Conservation (phyloP, 2,329 filamentous ascomycete genomes). For the Zymoseptoria tritici region DNA sequence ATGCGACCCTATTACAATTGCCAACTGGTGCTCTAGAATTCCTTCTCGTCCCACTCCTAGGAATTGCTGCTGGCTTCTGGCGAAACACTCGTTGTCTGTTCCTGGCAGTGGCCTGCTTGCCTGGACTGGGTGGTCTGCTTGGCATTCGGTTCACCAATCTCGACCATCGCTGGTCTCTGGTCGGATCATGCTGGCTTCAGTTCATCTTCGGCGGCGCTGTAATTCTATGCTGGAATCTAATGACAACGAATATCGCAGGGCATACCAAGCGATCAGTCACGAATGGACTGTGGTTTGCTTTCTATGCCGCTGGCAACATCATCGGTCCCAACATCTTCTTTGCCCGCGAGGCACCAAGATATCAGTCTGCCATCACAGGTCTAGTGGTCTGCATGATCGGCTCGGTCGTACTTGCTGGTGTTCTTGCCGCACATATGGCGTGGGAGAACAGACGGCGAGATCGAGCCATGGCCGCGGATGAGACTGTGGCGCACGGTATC, state of each 20-base stretch:
- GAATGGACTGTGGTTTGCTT: slow-evolving; percentile 57
- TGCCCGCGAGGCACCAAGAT: slow-evolving; percentile 49
- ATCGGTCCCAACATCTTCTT: slow-evolving; percentile 57
- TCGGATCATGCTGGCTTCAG: slow-evolving; percentile 17
- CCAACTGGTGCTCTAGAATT: slow-evolving; percentile 27
- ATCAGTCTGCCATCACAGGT: slow-evolving; percentile 41
- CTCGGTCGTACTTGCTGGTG: background rate
- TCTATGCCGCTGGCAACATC: slow-evolving; percentile 55
- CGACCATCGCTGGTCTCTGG: slow-evolving; percentile 12
- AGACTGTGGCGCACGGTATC: background rate
- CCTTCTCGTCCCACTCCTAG: slow-evolving; percentile 3
- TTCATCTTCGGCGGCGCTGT: slow-evolving; percentile 15
- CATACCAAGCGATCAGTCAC: slow-evolving; percentile 59
- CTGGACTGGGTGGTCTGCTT: slow-evolving; percentile 16
- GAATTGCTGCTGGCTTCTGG: slow-evolving; percentile 2
- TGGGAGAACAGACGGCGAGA: slow-evolving; percentile 7
- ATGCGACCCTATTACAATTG: slow-evolving; percentile 58
- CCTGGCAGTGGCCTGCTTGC: slow-evolving; percentile 13
- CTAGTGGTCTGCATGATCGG: slow-evolving; percentile 6
- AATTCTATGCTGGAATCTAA: slow-evolving; percentile 16
- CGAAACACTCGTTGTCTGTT: slow-evolving; percentile 1
- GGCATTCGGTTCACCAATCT: slow-evolving; percentile 15
- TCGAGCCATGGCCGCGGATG: background rate
- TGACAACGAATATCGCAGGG: slow-evolving; percentile 32
- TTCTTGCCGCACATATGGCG: slow-evolving; percentile 1